Percentiles rank a stretch among this genome's conserved stretches.
These are phyloP conservation scores for Sphaceloma murrayae DNA, from an alignment of 2,329 filamentous ascomycete genomes.

Conservation along the genomic window DNA sequence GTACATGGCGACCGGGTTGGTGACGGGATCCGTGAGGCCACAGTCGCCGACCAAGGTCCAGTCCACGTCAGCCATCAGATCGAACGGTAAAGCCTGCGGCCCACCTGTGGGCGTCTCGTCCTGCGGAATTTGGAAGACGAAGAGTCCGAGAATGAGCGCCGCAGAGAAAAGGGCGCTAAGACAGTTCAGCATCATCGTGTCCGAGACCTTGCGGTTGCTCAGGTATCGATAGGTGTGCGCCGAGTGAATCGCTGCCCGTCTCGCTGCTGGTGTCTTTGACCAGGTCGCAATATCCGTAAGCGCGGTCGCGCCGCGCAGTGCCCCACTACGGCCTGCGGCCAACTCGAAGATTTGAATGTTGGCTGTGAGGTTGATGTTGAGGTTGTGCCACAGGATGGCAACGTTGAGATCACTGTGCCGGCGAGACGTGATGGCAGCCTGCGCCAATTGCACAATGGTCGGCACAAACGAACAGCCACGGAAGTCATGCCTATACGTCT, in stretches of 20 bases:
- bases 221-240: conserved; percentile 45
- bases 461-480: conserved; percentile 35
- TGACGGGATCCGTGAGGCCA: conserved; percentile 33
- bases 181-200: conserved; percentile 44
- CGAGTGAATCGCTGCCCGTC: conserved; percentile 43
- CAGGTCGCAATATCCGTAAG: conserved; percentile 43
- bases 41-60: conserved; percentile 40
- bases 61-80: conserved; percentile 42
- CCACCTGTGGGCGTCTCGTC: conserved; percentile 23
- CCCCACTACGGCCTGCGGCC: conserved; percentile 42
- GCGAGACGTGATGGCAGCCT: conserved; percentile 35
- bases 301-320: conserved; percentile 38
- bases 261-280: conserved; percentile 42
- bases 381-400: conserved; percentile 44
- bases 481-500: conserved; percentile 40
- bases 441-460: conserved; percentile 31
- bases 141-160: conserved; percentile 43
- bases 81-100: conserved; percentile 27
- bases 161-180: conserved; percentile 43
- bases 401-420: conserved; percentile 41
- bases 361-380: conserved; percentile 44
- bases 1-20: conserved; percentile 15
- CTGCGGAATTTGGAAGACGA: conserved; percentile 40
- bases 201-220: conserved; percentile 43
- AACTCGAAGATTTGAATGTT: conserved; percentile 46